phyloP scores from a whole-genome alignment of 805 yeast species.

The Monosporozyma servazzii region DNA sequence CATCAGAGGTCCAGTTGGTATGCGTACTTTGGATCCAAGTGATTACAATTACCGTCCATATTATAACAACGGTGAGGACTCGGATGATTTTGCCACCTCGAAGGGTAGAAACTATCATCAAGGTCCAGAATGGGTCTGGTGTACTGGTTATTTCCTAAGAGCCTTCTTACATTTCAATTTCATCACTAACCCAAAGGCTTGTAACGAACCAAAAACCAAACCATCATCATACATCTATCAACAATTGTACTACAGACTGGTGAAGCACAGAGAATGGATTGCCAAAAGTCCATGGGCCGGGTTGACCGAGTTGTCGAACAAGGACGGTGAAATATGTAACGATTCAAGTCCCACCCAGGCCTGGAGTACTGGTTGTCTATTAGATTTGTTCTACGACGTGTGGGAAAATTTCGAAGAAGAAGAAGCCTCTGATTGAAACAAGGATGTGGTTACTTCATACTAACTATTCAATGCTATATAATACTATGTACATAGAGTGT shows the following conservation, averaged over 20 bases:
- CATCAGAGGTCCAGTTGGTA: slow-evolving; percentile 83
- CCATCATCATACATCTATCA: slow-evolving; percentile 49
- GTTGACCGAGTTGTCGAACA: slow-evolving; percentile 82
- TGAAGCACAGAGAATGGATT: slow-evolving; percentile 62
- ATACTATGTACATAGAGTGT: not conserved
- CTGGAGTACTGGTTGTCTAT: slow-evolving; percentile 83
- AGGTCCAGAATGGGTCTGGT: slow-evolving; percentile 99
- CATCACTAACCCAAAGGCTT: slow-evolving; percentile 30
- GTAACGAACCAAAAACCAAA: slow-evolving; percentile 21
- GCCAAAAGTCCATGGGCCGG: slow-evolving; percentile 85
- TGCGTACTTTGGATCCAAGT: slow-evolving; percentile 85
- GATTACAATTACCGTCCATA: slow-evolving; percentile 89
- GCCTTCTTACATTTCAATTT: slow-evolving; percentile 56
- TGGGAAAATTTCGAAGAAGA: slow-evolving; percentile 26
- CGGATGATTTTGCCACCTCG: slow-evolving; percentile 80
- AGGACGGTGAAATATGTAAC: slow-evolving; percentile 67
- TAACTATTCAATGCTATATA: not conserved
- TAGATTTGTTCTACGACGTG: slow-evolving; percentile 68
- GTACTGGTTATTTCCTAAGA: slow-evolving; percentile 75
- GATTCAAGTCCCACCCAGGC: slow-evolving; percentile 97
- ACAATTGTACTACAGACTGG: slow-evolving; percentile 50
- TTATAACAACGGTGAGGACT: slow-evolving; percentile 72
- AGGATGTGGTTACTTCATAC: not conserved
- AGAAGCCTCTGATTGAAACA: not conserved
- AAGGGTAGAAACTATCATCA: slow-evolving; percentile 96